Conservation (phyloP, 768 basidiomycete genomes). For the Mycena crocata region DNA sequence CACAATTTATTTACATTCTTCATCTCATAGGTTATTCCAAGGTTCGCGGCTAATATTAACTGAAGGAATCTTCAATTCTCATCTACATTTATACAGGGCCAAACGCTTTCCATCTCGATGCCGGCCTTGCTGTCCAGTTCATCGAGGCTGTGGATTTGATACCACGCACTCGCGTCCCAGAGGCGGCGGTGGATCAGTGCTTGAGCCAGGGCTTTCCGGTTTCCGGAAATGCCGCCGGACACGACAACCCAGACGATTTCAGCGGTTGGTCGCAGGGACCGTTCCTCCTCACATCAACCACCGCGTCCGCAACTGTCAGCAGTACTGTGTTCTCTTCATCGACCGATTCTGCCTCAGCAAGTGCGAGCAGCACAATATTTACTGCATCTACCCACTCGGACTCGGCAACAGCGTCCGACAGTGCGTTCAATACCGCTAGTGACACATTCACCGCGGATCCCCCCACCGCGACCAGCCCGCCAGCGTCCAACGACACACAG, state of each 20-base stretch:
- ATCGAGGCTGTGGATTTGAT: conserved; percentile 71
- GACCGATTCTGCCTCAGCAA: too few species aligned
- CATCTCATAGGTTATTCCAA: not conserved
- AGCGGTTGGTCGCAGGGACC: conserved; percentile 74
- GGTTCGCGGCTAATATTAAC: conserved; percentile 88
- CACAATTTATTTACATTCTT: too few species aligned
- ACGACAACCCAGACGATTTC: conserved; percentile 76
- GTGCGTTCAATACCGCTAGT: not conserved
- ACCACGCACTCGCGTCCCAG: too few species aligned
- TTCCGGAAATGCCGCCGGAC: conserved; percentile 91
- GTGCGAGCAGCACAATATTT: too few species aligned
- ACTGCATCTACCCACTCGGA: too few species aligned
- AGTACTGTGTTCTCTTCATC: too few species aligned
- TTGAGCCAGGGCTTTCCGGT: conserved; percentile 62
- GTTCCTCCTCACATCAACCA: too few species aligned
- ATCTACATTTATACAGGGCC: too few species aligned
- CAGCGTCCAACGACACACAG: not conserved
- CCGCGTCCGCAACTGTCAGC: too few species aligned
- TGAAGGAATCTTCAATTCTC: conserved; percentile 91
- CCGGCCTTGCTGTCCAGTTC: conserved; percentile 86
- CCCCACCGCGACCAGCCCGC: not conserved
- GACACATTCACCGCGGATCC: conserved; percentile 8
- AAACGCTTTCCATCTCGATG: conserved; percentile 89
- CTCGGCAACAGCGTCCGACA: too few species aligned
- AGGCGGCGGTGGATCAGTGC: conserved; percentile 77